Conservation (phyloP, 2,329 filamentous ascomycete species). For the Trichoderma simmonsii region DNA sequence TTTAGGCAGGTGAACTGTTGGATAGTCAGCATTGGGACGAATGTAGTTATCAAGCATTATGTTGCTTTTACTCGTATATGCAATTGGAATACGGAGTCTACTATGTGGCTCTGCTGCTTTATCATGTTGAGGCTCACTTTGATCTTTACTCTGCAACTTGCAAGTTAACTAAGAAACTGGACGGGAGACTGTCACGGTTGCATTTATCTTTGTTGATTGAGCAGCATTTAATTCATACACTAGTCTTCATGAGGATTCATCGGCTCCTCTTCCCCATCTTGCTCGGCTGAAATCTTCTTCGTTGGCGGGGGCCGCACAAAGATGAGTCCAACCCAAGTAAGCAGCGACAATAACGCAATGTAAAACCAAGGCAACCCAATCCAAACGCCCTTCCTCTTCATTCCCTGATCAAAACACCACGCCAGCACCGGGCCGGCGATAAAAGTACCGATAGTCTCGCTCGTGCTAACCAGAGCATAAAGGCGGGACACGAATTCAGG, state of each 20-base stretch:
- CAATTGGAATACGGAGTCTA: too few relatives aligned
- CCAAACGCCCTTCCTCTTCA: conserved; percentile 36
- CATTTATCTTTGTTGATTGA: not conserved
- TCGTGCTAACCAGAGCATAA: conserved; percentile 41
- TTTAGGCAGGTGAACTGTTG: not conserved
- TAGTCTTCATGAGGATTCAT: conserved; percentile 2
- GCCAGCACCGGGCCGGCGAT: conserved; percentile 41
- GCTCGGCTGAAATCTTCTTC: conserved; percentile 20
- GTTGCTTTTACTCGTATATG: not conserved
- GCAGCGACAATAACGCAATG: conserved; percentile 29
- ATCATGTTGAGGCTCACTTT: not conserved
- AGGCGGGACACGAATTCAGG: conserved; percentile 39
- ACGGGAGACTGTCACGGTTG: not conserved
- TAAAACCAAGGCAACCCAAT: conserved; percentile 42
- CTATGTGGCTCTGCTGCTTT: not conserved
- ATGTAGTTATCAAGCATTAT: not conserved
- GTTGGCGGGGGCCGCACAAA: conserved; percentile 34
- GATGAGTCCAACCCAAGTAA: conserved; percentile 30
- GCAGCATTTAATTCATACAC: not conserved
- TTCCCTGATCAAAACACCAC: conserved; percentile 36
- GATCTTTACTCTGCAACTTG: not conserved
- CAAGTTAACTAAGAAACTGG: not conserved
- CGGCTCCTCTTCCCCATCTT: conserved; percentile 19
- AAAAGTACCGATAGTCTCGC: conserved; percentile 39
- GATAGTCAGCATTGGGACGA: not conserved